Base-by-base conservation (phyloP, 164 flowering plant species). In the Sedum album region DNA sequence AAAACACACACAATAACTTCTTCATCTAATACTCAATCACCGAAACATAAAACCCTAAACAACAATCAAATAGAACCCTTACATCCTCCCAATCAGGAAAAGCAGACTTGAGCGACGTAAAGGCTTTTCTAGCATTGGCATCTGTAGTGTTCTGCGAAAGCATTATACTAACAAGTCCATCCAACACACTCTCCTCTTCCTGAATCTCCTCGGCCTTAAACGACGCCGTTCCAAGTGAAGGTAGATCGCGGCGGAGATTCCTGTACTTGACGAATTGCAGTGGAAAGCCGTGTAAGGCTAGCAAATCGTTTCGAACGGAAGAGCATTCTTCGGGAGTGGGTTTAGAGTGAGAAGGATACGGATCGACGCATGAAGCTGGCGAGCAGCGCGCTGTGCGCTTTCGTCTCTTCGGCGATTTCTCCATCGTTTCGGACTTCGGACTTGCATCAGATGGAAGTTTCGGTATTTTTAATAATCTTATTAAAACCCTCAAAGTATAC, bases 81-180 rank as follows among this genome's bases (percentile, higher is more conserved):
- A 90, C 98, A 69, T 84, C 76, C 71, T 89, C 89, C 98, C 96
- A 93, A 39, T 85, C 70, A 3, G 91, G 94, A 69, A 88, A 93
- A 53, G 83, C 77, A 38, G 83, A 76, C 65, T 91, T 91, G 70
- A 91, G 93, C 64, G 89, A 85, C 71, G 79, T 80, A 69, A 93
- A 93, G 66, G 98, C 98, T 76, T 74, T 83, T 42, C 62, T 76
- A 20, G 96, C 83, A 70, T 91, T 93, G 30, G 65, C 75, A 66
- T 93, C 97, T 18, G 94, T 93, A 1, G 98, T 91, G 70, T 93
- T 93, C 78, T 93, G 98, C 1, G 94, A 88, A 6, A 91, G 81
- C 38, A 93, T 68, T 6, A 80, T 86, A 73, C 82, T 84, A 49
- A 91, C 80, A 6, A 93, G 68, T 60, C 97, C 98, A 48, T 93